A percentile compares a stretch with the other conserved stretches of the same genome.
Evolutionary conservation across 805 yeast genomes (phyloP).

Genomic region (Nakazawaea siamensis): DNA sequence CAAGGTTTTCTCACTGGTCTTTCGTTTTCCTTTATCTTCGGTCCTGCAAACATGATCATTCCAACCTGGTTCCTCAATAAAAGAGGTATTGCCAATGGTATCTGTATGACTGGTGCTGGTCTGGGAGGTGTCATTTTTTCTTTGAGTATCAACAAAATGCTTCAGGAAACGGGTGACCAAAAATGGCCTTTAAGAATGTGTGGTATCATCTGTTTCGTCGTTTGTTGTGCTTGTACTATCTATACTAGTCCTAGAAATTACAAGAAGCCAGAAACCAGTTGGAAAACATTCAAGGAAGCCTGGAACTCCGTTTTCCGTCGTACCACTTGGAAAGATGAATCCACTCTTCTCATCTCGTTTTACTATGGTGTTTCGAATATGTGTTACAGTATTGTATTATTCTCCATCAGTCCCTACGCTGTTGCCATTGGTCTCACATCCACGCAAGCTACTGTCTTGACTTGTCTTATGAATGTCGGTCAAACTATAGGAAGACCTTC

Average conservation of each 20-base stretch:
- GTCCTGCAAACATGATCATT: constrained; percentile 39
- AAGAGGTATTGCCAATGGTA: constrained; percentile 32
- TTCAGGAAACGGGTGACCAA: constrained; percentile 28
- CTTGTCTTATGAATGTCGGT: constrained; percentile 37
- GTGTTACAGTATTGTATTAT: constrained; percentile 35
- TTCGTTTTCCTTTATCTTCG: constrained; percentile 40
- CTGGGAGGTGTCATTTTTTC: constrained; percentile 31
- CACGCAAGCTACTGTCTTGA: constrained; percentile 33
- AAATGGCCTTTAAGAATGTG: constrained; percentile 32
- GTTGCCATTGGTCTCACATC: constrained; percentile 36
- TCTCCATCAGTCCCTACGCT: constrained; percentile 39
- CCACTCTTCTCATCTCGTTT: constrained; percentile 23
- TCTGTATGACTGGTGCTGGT: constrained; percentile 32
- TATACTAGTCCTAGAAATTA: constrained; percentile 39
- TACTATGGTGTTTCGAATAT: constrained; percentile 29
- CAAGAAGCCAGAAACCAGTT: constrained; percentile 15
- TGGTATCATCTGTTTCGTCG: constrained; percentile 28
- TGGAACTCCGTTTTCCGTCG: constrained; percentile 26
- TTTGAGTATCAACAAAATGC: constrained; percentile 25
- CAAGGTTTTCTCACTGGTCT: constrained; percentile 46
- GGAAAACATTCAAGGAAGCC: constrained; percentile 15
- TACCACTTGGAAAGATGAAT: constrained; percentile 22
- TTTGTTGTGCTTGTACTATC: constrained; percentile 29
- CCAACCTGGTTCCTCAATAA: constrained; percentile 48
- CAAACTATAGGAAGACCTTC: constrained; percentile 44